Conservation (phyloP, 352 stramenopile genomes). For the Aphanomyces euteiches region DNA sequence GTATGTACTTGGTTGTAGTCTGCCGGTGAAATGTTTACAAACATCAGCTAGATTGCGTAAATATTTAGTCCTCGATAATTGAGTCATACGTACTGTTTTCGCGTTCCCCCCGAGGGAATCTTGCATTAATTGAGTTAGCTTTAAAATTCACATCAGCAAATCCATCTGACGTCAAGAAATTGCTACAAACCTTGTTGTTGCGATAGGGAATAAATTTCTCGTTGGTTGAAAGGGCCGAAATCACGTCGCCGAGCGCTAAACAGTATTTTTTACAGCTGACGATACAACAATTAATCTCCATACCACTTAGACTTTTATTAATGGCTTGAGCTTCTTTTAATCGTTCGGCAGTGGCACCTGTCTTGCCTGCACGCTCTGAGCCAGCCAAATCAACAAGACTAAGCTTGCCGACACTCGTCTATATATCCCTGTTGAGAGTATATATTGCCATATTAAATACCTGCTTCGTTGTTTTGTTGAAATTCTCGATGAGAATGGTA, state of each 20-base stretch:
- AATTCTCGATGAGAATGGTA: conserved; percentile 81
- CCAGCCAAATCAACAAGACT: conserved; percentile 86
- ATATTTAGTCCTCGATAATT: neutral
- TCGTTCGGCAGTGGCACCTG: conserved; percentile 72
- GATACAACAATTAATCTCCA: neutral
- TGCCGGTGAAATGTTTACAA: conserved; percentile 85
- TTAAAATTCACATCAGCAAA: neutral
- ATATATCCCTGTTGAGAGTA: neutral
- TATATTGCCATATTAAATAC: conserved; percentile 2
- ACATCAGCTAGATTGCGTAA: conserved; percentile 66
- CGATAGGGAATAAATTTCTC: conserved; percentile 93
- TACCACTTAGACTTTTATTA: conserved; percentile 87
- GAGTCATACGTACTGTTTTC: conserved; percentile 71
- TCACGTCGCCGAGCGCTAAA: conserved; percentile 86
- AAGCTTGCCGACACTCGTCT: conserved; percentile 71
- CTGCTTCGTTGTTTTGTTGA: conserved; percentile 85
- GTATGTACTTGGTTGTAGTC: conserved; percentile 79
- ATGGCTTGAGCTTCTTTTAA: conserved; percentile 87
- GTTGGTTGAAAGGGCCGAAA: conserved; percentile 83
- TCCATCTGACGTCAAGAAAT: conserved; percentile 2
- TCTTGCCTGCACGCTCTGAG: conserved; percentile 85
- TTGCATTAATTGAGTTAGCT: conserved; percentile 91
- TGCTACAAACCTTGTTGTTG: conserved; percentile 80
- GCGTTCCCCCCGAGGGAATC: conserved; percentile 91
- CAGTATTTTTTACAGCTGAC: neutral